Evolutionary conservation across 495 filamentous ascomycete species (phyloP), one percentile per base, ranked within the genome.

Genomic region (Jackrogersella multiformis): DNA sequence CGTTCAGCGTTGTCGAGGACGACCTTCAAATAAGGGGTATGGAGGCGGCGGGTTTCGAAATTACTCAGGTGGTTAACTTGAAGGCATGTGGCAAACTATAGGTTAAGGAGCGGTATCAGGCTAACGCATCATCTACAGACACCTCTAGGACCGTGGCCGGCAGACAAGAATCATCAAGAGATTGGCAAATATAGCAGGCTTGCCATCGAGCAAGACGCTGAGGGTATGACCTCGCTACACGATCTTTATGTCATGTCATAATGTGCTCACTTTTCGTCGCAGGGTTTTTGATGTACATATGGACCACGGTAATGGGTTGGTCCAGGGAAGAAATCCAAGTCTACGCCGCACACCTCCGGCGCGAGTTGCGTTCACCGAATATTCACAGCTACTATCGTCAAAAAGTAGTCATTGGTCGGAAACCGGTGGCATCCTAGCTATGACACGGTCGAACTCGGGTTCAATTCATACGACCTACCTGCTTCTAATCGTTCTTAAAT

Each of bases 121-220:
- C 39, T 54, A 44, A 61, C 38, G 18, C 7, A 20, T 15, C 20
- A 15, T 3, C 38, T 24, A 46, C 60, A 77, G 78, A 59, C 66
- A 64, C 84, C 85, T 1, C 51, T 86, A 18, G 81, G 82, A 5
- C 70, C 78, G 0, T 88, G 87, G 86, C 72, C 83, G 0, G 73
- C 66, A 4, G 83, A 88, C 34, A 72, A 72, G n/a, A 75, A 76
- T 36, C 35, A 80, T 42, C 85, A 80, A 66, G 78, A 85, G 64
- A 75, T 86, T 23, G 86, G 85, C 1, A 64, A 70, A n/a, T 79
- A 57, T 18, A 42, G 56, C 1, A 62, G 69, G 7, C 36, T 75
- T 0, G 71, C 67, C 8, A 46, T 77, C 0, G 69, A 70, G 8
- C 45, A 61, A 30, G 78, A 79, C 20, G 52, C 69, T 4, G 78